phyloP scores from a whole-genome alignment of 2,329 filamentous ascomycete species.

The Fusarium sp. region DNA sequence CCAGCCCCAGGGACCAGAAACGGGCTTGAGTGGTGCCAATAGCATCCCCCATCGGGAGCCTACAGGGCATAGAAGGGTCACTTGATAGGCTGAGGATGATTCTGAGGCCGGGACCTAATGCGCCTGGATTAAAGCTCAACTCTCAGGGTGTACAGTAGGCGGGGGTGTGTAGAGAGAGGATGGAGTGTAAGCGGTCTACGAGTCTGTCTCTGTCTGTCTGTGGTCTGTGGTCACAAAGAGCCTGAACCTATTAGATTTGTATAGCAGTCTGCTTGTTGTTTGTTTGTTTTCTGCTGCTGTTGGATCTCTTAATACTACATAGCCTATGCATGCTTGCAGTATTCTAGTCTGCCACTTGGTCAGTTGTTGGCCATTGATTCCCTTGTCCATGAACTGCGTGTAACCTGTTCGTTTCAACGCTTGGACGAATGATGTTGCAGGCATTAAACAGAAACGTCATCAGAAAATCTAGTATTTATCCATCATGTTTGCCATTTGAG shows the following conservation, averaged over 20 bases:
- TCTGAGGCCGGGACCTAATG: slow-evolving; percentile 37
- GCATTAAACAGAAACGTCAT: neutral
- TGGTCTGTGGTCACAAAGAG: neutral
- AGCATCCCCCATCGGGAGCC: slow-evolving; percentile 26
- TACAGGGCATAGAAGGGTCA: slow-evolving; percentile 13
- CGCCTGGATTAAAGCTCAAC: slow-evolving; percentile 22
- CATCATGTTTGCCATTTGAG: neutral
- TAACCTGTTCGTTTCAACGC: slow-evolving; percentile 18
- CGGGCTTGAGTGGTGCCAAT: slow-evolving; percentile 22
- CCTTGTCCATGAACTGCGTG: slow-evolving; percentile 9
- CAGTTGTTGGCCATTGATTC: slow-evolving; percentile 6
- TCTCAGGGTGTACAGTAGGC: slow-evolving; percentile 1
- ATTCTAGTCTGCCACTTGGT: slow-evolving; percentile 18
- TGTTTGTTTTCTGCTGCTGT: neutral
- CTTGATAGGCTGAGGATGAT: slow-evolving; percentile 31
- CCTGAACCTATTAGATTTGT: neutral
- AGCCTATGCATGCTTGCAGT: neutral
- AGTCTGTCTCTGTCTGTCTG: neutral
- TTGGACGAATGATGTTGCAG: neutral
- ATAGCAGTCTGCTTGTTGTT: neutral
- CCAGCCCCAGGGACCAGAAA: slow-evolving; percentile 6
- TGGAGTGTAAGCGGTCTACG: slow-evolving; percentile 1
- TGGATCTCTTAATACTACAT: neutral
- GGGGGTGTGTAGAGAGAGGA: neutral
- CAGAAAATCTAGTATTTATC: neutral